Evolutionary conservation across 176 grass and related monocot species (phyloP).

Genomic region (Melocanna baccifera): DNA sequence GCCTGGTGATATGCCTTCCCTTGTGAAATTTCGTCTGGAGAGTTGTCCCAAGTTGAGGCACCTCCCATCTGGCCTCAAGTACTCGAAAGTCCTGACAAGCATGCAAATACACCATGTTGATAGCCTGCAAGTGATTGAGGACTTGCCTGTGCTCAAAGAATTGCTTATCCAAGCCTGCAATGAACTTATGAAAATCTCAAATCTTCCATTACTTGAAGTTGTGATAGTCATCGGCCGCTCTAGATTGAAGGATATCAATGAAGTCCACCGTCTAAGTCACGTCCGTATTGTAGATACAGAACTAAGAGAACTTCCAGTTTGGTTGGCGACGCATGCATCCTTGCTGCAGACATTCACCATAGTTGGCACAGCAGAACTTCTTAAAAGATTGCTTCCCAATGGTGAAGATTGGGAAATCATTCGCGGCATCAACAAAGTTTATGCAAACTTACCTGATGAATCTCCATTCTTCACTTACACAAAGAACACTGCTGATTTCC

Average conservation of each 20-base stretch:
- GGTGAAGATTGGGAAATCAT: constrained; percentile 46
- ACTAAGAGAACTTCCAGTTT: constrained; percentile 29
- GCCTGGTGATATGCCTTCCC: constrained; percentile 36
- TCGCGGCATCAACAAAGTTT: constrained; percentile 39
- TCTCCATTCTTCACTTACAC: constrained; percentile 54
- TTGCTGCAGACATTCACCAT: constrained; percentile 41
- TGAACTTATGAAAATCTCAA: constrained; percentile 40
- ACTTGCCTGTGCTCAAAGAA: constrained; percentile 45
- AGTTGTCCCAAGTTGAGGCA: constrained; percentile 48
- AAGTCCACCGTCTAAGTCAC: constrained; percentile 20
- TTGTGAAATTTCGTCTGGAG: constrained; percentile 48
- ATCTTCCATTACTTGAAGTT: constrained; percentile 44
- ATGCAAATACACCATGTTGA: constrained; percentile 37
- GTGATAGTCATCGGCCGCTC: constrained; percentile 33
- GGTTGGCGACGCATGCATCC: constrained; percentile 27
- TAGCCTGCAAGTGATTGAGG: constrained; percentile 41
- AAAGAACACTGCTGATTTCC: constrained; percentile 39
- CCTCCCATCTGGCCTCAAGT: constrained; percentile 48
- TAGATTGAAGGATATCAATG: constrained; percentile 29
- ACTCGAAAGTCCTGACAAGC: constrained; percentile 35
- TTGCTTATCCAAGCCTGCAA: constrained; percentile 29
- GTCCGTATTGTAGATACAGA: constrained; percentile 35
- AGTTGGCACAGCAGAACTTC: constrained; percentile 35
- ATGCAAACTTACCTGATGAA: constrained; percentile 44
- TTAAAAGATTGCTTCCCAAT: constrained; percentile 41